Conservation (phyloP, 1,284 basidiomycete species). For the Wallemia hederae region DNA sequence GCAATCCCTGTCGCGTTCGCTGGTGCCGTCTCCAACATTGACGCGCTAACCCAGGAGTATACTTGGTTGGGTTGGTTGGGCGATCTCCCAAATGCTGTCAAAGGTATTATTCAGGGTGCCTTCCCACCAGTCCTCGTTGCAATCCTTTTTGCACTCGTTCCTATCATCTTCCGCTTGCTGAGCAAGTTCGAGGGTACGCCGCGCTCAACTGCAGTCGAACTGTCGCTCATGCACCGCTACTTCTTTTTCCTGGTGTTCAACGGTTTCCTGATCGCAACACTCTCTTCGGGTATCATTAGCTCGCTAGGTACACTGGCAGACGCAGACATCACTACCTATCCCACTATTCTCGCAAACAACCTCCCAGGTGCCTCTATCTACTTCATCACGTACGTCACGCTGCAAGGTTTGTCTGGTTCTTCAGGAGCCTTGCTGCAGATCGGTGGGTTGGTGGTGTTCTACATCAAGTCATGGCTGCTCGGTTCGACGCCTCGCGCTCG, state of each 20-base stretch:
- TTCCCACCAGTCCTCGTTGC: conserved; percentile 59
- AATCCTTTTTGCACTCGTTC: conserved; percentile 67
- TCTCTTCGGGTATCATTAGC: conserved; percentile 47
- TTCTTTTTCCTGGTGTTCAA: conserved; percentile 78
- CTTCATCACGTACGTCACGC: conserved; percentile 55
- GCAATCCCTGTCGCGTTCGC: conserved; percentile 47
- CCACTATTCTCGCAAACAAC: conserved; percentile 35
- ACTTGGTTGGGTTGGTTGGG: conserved; percentile 62
- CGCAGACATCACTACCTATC: conserved; percentile 27
- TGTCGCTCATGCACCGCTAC: conserved; percentile 67
- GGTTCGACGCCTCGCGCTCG: conserved; percentile 71
- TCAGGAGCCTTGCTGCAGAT: conserved; percentile 54
- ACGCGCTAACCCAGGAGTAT: conserved; percentile 32
- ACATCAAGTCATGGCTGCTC: conserved; percentile 53
- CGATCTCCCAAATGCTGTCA: conserved; percentile 27
- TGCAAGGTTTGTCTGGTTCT: conserved; percentile 29
- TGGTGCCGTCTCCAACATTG: conserved; percentile 54
- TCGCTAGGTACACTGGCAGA: conserved; percentile 32
- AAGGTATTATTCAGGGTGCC: conserved; percentile 70
- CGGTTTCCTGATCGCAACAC: conserved; percentile 61
- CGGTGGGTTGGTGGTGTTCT: conserved; percentile 45
- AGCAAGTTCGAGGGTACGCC: conserved; percentile 54
- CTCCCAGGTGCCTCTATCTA: conserved; percentile 67
- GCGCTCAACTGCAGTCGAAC: conserved; percentile 47
- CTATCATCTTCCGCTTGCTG: conserved; percentile 50